phyloP scores from a whole-genome alignment of 805 yeast species.

The Yamadazyma insecticola region DNA sequence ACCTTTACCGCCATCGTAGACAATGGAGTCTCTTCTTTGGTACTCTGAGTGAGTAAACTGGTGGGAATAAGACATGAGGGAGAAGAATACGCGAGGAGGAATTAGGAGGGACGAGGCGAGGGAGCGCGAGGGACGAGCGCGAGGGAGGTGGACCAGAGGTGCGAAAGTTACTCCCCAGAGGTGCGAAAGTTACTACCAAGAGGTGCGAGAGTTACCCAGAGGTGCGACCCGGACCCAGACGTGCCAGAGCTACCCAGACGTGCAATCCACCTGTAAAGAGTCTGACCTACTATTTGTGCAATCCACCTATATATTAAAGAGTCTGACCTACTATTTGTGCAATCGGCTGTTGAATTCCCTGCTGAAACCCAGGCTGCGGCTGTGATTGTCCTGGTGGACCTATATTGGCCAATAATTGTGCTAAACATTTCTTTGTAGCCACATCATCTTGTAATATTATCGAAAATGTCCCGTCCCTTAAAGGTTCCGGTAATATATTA shows the following conservation, averaged over 20 bases:
- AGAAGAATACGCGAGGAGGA: too few species aligned
- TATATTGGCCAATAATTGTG: slow-evolving; percentile 71
- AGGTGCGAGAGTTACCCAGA: too few species aligned
- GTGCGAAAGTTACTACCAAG: too few species aligned
- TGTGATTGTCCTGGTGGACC: slow-evolving; percentile 16
- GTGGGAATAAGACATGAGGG: slow-evolving; percentile 13
- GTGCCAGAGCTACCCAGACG: too few species aligned
- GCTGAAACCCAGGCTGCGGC: slow-evolving; percentile 1
- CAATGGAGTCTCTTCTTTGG: slow-evolving; percentile 48
- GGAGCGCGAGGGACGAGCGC: too few species aligned
- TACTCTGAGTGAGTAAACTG: slow-evolving; percentile 38
- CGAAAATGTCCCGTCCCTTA: slow-evolving; percentile 83
- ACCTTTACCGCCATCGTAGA: slow-evolving; percentile 50
- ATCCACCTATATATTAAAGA: not conserved
- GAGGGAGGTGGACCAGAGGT: too few species aligned
- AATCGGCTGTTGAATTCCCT: too few species aligned
- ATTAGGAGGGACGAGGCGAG: too few species aligned
- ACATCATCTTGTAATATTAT: slow-evolving; percentile 77
- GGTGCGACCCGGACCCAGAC: too few species aligned
- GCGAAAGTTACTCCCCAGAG: too few species aligned
- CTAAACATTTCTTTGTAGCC: slow-evolving; percentile 81
- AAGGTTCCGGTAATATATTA: slow-evolving; percentile 78
- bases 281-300: too few species aligned
- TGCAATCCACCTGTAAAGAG: too few species aligned
- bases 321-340: not conserved